These are phyloP conservation scores for Candolleomyces efflorescens DNA, from an alignment of 768 basidiomycete genomes.

Conservation along the genomic window DNA sequence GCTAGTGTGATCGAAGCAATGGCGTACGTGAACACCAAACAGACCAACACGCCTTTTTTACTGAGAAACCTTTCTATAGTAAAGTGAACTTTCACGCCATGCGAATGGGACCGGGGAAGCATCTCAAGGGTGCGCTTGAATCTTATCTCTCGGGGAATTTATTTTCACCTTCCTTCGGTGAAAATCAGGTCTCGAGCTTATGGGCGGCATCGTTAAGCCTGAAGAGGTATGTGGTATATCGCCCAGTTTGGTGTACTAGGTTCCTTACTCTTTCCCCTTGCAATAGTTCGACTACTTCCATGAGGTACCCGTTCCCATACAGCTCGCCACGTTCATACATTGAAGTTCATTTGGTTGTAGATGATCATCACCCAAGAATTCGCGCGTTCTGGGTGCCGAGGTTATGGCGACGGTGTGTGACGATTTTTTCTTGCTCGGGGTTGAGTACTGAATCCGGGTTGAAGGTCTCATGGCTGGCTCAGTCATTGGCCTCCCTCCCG, in stretches of 20 bases:
- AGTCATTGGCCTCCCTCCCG: constrained; percentile 81
- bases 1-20: constrained; percentile 75
- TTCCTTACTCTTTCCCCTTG: neutral
- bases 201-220: constrained; percentile 76
- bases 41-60: neutral
- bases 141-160: neutral
- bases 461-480: constrained; percentile 63
- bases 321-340: neutral
- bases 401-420: constrained; percentile 69
- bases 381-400: constrained; percentile 60
- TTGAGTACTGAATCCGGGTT: neutral
- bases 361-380: constrained; percentile 80
- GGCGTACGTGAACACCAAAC: constrained; percentile 36
- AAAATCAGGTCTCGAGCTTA: constrained; percentile 54
- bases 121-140: constrained; percentile 48
- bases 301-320: constrained; percentile 35
- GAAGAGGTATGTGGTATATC: constrained; percentile 50
- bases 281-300: constrained; percentile 87
- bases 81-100: constrained; percentile 80
- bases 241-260: neutral
- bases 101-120: constrained; percentile 92
- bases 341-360: constrained; percentile 24
- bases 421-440: neutral
- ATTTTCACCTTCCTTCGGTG: constrained; percentile 1
- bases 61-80: constrained; percentile 25